Evolutionary conservation across 2,329 filamentous ascomycete species (phyloP).

Genomic region (Eutypella sp.): DNA sequence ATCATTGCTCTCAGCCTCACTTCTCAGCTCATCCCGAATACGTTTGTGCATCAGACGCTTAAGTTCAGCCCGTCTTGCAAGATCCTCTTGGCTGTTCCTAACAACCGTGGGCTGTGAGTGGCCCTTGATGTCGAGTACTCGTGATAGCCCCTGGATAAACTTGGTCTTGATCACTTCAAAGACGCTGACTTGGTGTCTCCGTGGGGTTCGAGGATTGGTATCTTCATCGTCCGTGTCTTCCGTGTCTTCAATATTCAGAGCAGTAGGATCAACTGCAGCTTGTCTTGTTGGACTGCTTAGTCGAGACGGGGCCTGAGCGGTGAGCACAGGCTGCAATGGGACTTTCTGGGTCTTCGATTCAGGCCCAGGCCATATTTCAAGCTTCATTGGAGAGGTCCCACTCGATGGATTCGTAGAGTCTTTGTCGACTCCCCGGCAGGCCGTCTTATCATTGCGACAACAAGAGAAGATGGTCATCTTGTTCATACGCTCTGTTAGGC

Average conservation of each 20-base stretch:
- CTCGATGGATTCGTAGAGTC: conserved; percentile 15
- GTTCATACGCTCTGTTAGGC: background rate
- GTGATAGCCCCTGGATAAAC: conserved; percentile 41
- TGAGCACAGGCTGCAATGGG: conserved; percentile 13
- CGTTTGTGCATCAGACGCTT: conserved; percentile 50
- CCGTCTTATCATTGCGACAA: conserved; percentile 19
- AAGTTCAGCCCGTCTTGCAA: conserved; percentile 51
- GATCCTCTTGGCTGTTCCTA: conserved; percentile 46
- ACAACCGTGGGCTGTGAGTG: conserved; percentile 34
- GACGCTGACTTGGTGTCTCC: conserved; percentile 29
- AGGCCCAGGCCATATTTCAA: conserved; percentile 14
- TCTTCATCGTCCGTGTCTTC: conserved; percentile 32
- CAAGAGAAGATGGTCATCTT: conserved; percentile 33
- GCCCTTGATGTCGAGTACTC: conserved; percentile 35
- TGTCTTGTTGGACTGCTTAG: conserved; percentile 19
- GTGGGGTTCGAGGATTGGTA: conserved; percentile 8
- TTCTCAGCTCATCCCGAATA: conserved; percentile 54
- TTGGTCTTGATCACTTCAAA: conserved; percentile 41
- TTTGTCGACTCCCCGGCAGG: conserved; percentile 9
- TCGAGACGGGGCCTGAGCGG: conserved; percentile 14
- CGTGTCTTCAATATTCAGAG: conserved; percentile 38
- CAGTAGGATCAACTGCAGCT: conserved; percentile 21
- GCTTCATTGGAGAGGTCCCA: conserved; percentile 17
- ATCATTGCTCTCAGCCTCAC: conserved; percentile 37
- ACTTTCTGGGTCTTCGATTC: conserved; percentile 14